Base-by-base conservation (phyloP, 2,329 filamentous ascomycete species). In the Malbranchea cinnamomea region DNA sequence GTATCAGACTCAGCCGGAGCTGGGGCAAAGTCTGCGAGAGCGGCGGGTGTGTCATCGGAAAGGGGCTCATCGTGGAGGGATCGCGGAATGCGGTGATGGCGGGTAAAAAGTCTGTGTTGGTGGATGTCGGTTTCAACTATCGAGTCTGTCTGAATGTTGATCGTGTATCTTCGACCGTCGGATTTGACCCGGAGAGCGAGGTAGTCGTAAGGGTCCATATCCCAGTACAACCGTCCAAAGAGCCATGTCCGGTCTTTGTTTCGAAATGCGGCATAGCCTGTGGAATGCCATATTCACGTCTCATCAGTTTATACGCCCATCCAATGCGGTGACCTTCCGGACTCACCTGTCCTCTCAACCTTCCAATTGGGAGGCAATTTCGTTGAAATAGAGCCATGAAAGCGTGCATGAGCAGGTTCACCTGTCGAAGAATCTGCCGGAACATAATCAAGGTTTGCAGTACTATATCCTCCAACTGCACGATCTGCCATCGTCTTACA, bases 61-160 rank as follows among this genome's bases (percentile, higher is more conserved):
- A 18, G 23, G 6, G 28, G 24, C 2, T 20, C 6, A 5, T 40
- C 35, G 13, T 39, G 36, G 17, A 41, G 31, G 6, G 44, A 39
- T 12, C 49, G 29, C 4, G 33, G 24, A 11, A 37, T 27, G 23
- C 39, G 50, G 38, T 62, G 58, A 28, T 60, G 53, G 28, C 49
- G 52, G 10, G 59, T 62, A 41, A 62, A 92, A 4, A 98, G 58
- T 28, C 89, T 67, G 54, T 98, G 89, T 53, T 98, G 89, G 54
- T 95, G 89, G 39, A 98, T 65, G 52, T 98, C 89, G n/a, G 84
- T 87, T 7, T 83, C 80, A 27, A 93, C 81, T 32, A 98, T 76
- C 2, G 80, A 81, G 49, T 98, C 87, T 3, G 85, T 93, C 61
- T 95, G 89, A 10, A 98, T 62, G 54, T 98, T 98, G 46, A 98